Percentiles rank a stretch among this genome's conserved stretches.
Conservation (phyloP, 441 rosid species). For the Metrosideros polymorpha region DNA sequence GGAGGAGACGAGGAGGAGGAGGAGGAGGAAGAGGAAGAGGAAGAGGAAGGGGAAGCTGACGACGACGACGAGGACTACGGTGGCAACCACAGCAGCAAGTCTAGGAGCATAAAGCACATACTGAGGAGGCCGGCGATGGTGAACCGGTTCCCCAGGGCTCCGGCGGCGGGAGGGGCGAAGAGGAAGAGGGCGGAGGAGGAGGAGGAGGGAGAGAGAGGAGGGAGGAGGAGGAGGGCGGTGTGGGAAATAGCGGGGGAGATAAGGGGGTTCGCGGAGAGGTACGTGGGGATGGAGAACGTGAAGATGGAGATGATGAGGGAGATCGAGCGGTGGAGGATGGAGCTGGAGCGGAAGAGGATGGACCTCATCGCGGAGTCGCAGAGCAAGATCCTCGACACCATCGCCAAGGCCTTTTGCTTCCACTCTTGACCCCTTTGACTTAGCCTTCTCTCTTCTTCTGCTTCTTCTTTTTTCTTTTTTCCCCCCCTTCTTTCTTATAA, state of each 20-base stretch:
- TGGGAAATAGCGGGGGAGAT: constrained; percentile 32
- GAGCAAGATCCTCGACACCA: constrained; percentile 28
- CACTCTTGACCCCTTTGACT: neutral
- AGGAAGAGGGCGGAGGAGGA: constrained; percentile 2
- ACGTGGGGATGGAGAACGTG: constrained; percentile 30
- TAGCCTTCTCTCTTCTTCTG: too few relatives aligned
- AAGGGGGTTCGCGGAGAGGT: constrained; percentile 30
- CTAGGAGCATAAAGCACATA: constrained; percentile 51
- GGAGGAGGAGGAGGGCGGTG: constrained; percentile 13
- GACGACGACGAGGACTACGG: constrained; percentile 13
- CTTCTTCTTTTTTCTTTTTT: accelerated
- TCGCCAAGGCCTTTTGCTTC: constrained; percentile 16
- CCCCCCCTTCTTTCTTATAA: neutral
- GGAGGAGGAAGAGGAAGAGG: neutral
- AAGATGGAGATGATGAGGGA: constrained; percentile 43
- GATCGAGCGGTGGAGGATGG: constrained; percentile 24
- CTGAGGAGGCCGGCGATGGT: constrained; percentile 38
- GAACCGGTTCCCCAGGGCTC: constrained; percentile 31
- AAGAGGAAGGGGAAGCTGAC: neutral
- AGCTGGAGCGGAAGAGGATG: constrained; percentile 35
- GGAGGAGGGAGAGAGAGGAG: neutral
- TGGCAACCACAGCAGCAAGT: constrained; percentile 26
- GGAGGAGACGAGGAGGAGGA: neutral
- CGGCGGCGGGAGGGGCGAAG: neutral
- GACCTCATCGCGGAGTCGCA: constrained; percentile 34